These are phyloP conservation scores for Euryodendron excelsum DNA, from an alignment of 148 eudicot species.

Conservation along the genomic window DNA sequence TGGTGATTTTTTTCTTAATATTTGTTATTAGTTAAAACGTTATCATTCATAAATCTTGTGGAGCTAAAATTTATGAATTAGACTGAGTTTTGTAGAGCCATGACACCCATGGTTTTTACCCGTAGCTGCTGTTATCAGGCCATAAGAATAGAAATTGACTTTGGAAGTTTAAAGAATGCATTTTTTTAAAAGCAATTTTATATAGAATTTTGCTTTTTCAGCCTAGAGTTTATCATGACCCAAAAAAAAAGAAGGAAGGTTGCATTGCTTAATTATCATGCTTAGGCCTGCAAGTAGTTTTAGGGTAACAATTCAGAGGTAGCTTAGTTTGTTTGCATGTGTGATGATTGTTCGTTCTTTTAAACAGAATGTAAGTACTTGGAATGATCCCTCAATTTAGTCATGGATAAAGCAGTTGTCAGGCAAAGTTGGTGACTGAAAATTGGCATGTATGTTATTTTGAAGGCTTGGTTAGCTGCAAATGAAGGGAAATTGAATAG, in stretches of 20 bases:
- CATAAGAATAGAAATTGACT: not conserved
- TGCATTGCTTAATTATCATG: not conserved
- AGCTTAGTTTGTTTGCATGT: not conserved
- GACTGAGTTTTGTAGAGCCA: no score
- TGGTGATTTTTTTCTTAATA: no score
- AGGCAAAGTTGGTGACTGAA: no score
- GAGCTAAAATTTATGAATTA: no score
- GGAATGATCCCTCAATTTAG: no score
- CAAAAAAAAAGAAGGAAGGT: not conserved
- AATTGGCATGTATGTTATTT: no score
- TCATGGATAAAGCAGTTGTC: no score
- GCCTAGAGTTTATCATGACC: not conserved
- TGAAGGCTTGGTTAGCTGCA: no score
- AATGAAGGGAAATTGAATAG: no score
- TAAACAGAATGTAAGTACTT: no score
- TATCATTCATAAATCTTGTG: not conserved
- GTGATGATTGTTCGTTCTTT: not conserved
- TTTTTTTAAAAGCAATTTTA: no score
- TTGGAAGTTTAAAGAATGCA: not conserved
- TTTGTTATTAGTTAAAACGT: no score
- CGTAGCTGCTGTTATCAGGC: not conserved
- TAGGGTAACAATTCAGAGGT: not conserved
- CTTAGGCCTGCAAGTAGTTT: not conserved
- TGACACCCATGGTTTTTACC: not conserved
- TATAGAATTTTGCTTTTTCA: not conserved